Conservation (phyloP, 495 filamentous ascomycete species). For the Podospora pseudopauciseta region DNA sequence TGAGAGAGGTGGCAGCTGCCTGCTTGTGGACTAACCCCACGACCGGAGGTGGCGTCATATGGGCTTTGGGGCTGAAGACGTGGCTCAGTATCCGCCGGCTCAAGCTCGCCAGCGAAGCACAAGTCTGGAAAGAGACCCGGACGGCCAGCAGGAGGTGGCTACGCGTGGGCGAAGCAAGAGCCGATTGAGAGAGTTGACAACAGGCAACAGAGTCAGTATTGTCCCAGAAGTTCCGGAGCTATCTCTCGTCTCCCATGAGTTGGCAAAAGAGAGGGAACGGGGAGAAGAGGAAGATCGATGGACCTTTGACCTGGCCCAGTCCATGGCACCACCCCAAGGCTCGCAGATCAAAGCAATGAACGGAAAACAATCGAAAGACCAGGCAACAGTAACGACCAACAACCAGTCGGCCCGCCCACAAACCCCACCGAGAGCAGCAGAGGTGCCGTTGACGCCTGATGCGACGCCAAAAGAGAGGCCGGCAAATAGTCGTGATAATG, state of each 20-base stretch:
- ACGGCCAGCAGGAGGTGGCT: neutral
- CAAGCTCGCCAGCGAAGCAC: slow-evolving; percentile 10
- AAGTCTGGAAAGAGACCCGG: slow-evolving; percentile 19
- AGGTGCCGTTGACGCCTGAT: slow-evolving; percentile 12
- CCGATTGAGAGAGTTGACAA: slow-evolving; percentile 16
- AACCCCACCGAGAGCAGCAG: neutral
- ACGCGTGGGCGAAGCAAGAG: slow-evolving; percentile 22
- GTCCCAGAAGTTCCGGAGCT: slow-evolving; percentile 27
- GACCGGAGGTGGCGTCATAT: no score
- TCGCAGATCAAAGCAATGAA: neutral
- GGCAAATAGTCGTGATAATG: neutral
- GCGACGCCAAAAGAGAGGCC: slow-evolving; percentile 12
- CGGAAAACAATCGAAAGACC: neutral
- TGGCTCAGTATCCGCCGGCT: no score
- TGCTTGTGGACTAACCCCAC: no score
- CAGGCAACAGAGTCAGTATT: slow-evolving; percentile 23
- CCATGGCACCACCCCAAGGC: neutral
- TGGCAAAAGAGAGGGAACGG: neutral
- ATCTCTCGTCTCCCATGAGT: slow-evolving; percentile 1
- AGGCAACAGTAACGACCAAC: neutral
- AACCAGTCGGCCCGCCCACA: neutral
- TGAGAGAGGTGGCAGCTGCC: no score
- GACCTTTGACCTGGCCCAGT: no score
- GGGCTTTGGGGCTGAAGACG: no score
- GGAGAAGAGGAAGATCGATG: neutral